Conservation (phyloP, 306 rosid species). For the Crataegus laevigata region DNA sequence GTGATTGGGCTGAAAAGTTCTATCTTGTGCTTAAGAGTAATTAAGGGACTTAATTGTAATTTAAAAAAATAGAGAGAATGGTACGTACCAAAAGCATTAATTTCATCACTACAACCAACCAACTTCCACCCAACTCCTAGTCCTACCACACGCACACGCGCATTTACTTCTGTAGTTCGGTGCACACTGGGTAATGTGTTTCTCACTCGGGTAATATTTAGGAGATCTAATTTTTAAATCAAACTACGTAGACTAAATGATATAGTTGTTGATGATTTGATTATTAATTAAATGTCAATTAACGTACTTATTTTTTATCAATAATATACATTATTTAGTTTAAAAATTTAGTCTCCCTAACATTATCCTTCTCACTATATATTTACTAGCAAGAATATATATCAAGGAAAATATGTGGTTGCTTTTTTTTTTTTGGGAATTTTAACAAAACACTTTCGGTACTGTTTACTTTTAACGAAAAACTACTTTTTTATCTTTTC, state of each 20-base stretch:
- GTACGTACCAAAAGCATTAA: not conserved
- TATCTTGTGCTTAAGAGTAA: not conserved
- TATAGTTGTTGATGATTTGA: too few species aligned
- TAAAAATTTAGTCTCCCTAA: too few species aligned
- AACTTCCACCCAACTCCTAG: not conserved
- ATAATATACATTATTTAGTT: too few species aligned
- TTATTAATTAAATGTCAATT: too few species aligned
- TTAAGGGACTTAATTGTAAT: not conserved
- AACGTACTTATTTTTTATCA: too few species aligned
- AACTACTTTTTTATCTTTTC: too few species aligned
- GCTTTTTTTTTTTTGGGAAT: not conserved
- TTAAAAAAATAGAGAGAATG: not conserved
- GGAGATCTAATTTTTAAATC: too few species aligned
- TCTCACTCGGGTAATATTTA: not conserved
- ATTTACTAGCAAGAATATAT: not conserved
- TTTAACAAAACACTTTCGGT: too few species aligned
- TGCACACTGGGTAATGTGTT: not conserved
- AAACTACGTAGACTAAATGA: too few species aligned
- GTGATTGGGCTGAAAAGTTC: not conserved
- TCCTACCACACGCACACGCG: not conserved
- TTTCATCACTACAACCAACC: not conserved
- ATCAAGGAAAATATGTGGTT: too few species aligned
- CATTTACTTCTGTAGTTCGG: not conserved
- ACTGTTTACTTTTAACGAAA: too few species aligned
- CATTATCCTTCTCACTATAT: too few species aligned